Conservation (phyloP, 2,329 filamentous ascomycete species). For the Cytospora paraplurivora region DNA sequence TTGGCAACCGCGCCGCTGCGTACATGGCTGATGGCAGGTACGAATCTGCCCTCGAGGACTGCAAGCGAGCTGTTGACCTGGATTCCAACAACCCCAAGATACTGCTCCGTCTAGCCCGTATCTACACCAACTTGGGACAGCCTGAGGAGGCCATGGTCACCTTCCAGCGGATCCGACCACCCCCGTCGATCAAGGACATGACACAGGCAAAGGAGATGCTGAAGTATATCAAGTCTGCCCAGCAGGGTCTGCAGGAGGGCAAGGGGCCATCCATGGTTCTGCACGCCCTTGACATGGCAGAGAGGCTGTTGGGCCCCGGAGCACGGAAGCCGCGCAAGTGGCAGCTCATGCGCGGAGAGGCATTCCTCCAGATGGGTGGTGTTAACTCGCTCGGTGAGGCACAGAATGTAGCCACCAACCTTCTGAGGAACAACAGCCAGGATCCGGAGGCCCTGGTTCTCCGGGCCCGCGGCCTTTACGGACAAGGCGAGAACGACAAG, state of each 20-base stretch:
- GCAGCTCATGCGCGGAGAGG: constrained; percentile 89
- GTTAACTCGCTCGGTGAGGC: constrained; percentile 87
- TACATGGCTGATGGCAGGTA: constrained; percentile 87
- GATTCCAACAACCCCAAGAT: constrained; percentile 89
- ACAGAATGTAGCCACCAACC: constrained; percentile 85
- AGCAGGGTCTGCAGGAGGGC: constrained; percentile 72
- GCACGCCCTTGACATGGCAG: constrained; percentile 88
- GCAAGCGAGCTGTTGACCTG: constrained; percentile 76
- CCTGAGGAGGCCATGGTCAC: constrained; percentile 85
- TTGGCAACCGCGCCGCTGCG: constrained; percentile 92
- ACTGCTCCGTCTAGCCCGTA: constrained; percentile 81
- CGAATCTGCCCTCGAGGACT: constrained; percentile 81
- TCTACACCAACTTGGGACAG: constrained; percentile 84
- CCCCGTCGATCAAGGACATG: constrained; percentile 82
- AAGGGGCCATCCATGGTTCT: constrained; percentile 88
- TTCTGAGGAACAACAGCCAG: constrained; percentile 83
- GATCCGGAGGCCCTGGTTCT: constrained; percentile 94
- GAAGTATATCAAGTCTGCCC: constrained; percentile 76
- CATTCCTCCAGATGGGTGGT: constrained; percentile 89
- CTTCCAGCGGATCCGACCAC: constrained; percentile 76
- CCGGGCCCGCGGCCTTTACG: constrained; percentile 83
- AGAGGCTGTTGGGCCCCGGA: constrained; percentile 73
- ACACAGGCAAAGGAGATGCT: constrained; percentile 83
- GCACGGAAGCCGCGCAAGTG: constrained; percentile 86
- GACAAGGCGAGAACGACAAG: constrained; percentile 92